Evolutionary conservation across 140 eudicot species (phyloP).

Genomic region (Senecio squalidus): DNA sequence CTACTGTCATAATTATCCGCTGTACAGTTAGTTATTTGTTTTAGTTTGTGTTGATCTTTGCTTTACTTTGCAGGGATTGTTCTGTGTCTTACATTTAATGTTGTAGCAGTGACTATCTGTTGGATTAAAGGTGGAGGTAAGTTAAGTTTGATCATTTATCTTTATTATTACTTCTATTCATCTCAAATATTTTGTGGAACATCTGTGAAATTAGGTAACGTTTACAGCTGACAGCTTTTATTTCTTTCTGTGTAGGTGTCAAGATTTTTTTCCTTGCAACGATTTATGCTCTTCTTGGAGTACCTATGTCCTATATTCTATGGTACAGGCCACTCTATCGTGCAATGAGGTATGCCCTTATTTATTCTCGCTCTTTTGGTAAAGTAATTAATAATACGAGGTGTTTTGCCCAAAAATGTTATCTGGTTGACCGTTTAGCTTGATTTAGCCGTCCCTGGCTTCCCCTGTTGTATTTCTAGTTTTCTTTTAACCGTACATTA

Average conservation of each 20-base stretch:
- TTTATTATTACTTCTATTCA: not conserved
- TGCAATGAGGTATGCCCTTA: slow-evolving; percentile 73
- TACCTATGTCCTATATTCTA: slow-evolving; percentile 77
- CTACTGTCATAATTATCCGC: not conserved
- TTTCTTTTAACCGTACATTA: not conserved
- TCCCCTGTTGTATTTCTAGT: too few species aligned
- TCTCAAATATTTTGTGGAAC: not conserved
- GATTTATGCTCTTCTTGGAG: slow-evolving; percentile 83
- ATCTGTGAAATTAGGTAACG: not conserved
- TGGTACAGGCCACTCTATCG: slow-evolving; percentile 97
- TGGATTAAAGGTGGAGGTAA: slow-evolving; percentile 95
- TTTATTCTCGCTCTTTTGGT: not conserved
- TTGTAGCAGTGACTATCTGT: slow-evolving; percentile 75
- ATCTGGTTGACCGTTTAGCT: slow-evolving; percentile 3
- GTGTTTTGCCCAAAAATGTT: not conserved
- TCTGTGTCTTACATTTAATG: slow-evolving; percentile 74
- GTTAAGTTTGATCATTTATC: slow-evolving; percentile 14
- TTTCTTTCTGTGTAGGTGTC: slow-evolving; percentile 49
- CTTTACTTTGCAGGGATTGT: slow-evolving; percentile 62
- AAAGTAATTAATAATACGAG: not conserved
- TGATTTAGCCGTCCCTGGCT: too few species aligned
- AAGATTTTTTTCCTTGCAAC: slow-evolving; percentile 85
- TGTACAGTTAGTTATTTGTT: not conserved
- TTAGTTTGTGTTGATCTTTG: not conserved
- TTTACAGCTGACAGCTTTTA: slow-evolving; percentile 8